A percentile compares a stretch with the other conserved stretches of the same genome.
These are phyloP conservation scores for Ormosia semicastrata DNA, from an alignment of 306 rosid genomes.

Conservation along the genomic window DNA sequence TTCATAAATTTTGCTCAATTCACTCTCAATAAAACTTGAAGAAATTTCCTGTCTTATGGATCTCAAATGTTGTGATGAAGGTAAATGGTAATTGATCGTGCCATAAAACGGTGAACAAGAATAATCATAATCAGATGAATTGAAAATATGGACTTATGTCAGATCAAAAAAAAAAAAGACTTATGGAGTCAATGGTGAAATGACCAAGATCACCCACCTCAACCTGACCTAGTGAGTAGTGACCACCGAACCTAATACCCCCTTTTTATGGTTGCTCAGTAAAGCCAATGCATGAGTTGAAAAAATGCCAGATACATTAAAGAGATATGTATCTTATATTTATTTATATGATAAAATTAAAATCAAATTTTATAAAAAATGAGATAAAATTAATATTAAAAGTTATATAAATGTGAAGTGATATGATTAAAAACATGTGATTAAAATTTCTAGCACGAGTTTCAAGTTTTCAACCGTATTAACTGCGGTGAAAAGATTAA, in stretches of 20 bases:
- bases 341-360: too few relatives aligned
- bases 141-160: too few relatives aligned
- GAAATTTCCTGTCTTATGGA: neutral
- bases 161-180: too few relatives aligned
- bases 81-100: neutral
- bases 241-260: neutral
- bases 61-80: neutral
- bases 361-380: too few relatives aligned
- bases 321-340: too few relatives aligned
- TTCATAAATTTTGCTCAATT: too few relatives aligned
- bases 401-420: too few relatives aligned
- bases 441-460: neutral
- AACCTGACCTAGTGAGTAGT: neutral
- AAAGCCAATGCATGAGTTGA: slow-evolving; percentile 17
- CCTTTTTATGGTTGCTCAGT: neutral
- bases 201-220: neutral
- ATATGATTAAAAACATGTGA: too few relatives aligned
- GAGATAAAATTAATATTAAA: too few relatives aligned
- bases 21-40: too few relatives aligned
- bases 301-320: too few relatives aligned
- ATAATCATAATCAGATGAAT: too few relatives aligned
- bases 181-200: neutral
- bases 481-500: slow-evolving; percentile 3
- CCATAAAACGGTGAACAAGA: neutral
- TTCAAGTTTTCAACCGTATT: slow-evolving; percentile 13